Evolutionary conservation across 176 grass and related monocot species (phyloP), one percentile per base, ranked within the genome.

Genomic region (Avena sativa): DNA sequence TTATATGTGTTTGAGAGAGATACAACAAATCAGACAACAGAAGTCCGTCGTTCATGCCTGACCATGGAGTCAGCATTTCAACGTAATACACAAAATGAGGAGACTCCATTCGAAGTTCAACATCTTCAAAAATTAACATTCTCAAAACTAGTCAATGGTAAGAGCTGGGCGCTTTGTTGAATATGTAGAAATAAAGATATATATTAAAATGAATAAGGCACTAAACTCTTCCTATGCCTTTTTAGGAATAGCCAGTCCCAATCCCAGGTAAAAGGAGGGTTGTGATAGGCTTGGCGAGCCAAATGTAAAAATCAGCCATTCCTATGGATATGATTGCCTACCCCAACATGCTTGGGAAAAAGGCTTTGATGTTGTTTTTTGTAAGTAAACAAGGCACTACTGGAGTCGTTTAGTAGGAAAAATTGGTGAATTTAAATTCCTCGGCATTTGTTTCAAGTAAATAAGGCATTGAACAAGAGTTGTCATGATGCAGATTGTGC

Each of bases 1-100:
- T 2, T 13, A 72, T 72, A 72, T 48, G 40, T 72, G 70, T 47
- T 47, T 40, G 11, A 72, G 44, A 72, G 70, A 72, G 44, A 23
- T 47, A 47, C n/a, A 48, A 47, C 0, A 47, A 72, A 72, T 72
- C 2, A 72, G 20, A 14, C 40, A 72, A 47, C 70, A 47, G 20
- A 72, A 72, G 20, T 47, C 70, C 5, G 2, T 5, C 40, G 0
- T 72, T 72, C 70, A 47, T 72, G 70, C 70, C 70, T 13, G 40
- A 72, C 70, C 6, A 72, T 72, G 70, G 70, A 47, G 40, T 72
- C 19, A 47, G 70, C 10, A 72, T 48, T 75, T 76, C 23, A 9
- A 30, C 13, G 6, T 30, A 51, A 30, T 76, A 76, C 50, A 75
- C 3, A 21, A 75, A 74, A 52, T 75, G 47, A 15, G 46, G 9